Conservation (phyloP, 2,329 filamentous ascomycete species). For the Cladosporium sp. region DNA sequence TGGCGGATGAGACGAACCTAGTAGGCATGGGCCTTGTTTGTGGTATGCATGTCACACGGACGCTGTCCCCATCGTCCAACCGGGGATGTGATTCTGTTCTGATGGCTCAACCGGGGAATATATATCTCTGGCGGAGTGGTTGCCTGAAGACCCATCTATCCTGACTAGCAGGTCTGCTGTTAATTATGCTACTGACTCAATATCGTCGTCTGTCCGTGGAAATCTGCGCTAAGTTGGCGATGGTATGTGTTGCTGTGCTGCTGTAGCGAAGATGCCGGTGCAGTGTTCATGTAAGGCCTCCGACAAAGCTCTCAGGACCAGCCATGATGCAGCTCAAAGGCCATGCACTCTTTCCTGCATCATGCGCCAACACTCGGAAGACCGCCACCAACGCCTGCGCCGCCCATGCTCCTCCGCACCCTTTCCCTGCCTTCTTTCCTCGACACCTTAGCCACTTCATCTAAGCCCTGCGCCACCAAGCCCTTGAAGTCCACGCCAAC, state of each 20-base stretch:
- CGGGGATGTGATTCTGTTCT: not conserved
- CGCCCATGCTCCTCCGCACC: constrained; percentile 16
- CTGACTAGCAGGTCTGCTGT: not conserved
- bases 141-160: not conserved
- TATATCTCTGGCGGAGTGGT: not conserved
- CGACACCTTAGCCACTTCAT: constrained; percentile 13
- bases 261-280: not conserved
- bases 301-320: not conserved
- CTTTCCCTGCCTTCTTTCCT: constrained; percentile 17
- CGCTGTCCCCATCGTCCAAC: not conserved
- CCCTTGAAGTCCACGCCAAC: constrained; percentile 89
- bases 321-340: constrained; percentile 1
- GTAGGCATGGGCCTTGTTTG: not conserved
- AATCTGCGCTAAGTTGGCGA: not conserved
- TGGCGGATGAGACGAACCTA: not conserved
- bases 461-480: constrained; percentile 65
- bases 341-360: not conserved
- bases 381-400: constrained; percentile 8
- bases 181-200: not conserved
- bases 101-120: not conserved
- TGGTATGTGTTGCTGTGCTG: not conserved
- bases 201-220: not conserved
- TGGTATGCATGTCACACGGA: not conserved
- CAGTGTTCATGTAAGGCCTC: not conserved
- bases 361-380: constrained; percentile 22